Conservation (phyloP, 2,329 filamentous ascomycete genomes). For the Coleophoma crateriformis region DNA sequence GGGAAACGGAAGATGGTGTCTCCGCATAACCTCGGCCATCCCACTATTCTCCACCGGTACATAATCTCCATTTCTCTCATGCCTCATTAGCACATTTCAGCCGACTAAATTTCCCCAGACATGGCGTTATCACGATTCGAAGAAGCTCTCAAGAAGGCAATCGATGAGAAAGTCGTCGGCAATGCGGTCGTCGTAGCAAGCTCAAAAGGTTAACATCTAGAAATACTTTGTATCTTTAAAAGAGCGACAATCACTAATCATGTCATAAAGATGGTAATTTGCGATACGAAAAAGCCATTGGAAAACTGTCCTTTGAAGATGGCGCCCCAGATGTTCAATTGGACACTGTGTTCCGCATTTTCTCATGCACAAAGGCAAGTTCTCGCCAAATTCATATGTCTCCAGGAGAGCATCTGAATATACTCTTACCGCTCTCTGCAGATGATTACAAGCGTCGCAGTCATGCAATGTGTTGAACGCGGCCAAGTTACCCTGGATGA, state of each 20-base stretch:
- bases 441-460: constrained; percentile 1
- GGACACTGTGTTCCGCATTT: constrained; percentile 1
- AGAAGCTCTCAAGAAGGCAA: constrained; percentile 1
- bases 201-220: not conserved
- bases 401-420: not conserved
- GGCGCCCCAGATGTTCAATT: not conserved
- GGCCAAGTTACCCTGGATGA: constrained; percentile 3
- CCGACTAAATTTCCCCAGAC: too few relatives aligned
- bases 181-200: constrained; percentile 2
- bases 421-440: not conserved
- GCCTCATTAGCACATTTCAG: too few relatives aligned
- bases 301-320: not conserved
- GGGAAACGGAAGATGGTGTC: too few relatives aligned
- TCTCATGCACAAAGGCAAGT: constrained; percentile 2
- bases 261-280: not conserved
- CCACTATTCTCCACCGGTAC: too few relatives aligned
- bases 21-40: too few relatives aligned
- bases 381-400: not conserved
- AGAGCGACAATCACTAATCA: not conserved
- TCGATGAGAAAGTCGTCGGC: not conserved
- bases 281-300: constrained; percentile 1
- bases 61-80: too few relatives aligned
- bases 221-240: too few relatives aligned
- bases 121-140: not conserved
- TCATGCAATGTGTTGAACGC: constrained; percentile 5